Evolutionary conservation across 2,329 filamentous ascomycete species (phyloP), one percentile per base, ranked within the genome.

Genomic region (Trichoderma breve): DNA sequence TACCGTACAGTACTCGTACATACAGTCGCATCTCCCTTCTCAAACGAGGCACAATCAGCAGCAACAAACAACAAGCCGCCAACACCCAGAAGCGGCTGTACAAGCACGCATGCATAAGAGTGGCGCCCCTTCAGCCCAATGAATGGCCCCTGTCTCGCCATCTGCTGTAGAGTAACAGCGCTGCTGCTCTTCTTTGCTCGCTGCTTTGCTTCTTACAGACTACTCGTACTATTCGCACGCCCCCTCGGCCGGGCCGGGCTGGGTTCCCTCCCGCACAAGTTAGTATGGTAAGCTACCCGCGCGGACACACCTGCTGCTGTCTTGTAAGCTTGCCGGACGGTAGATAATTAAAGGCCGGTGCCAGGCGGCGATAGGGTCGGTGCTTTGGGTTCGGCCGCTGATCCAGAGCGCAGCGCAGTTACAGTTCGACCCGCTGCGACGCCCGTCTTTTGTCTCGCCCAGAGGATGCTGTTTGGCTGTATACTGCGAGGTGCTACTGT

Each of bases 301-400:
- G 15, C 18, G 15, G 39, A 43, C 39, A 43, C 39, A 43, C 39
- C 15, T 18, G 3, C 7, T 43, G 39, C 39, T 43, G 39, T n/a
- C 39, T 43, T 43, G 39, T 43, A 43, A 43, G 39, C 39, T 32
- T 47, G 28, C 34, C 36, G 36, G 21, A 24, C 55, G 66, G 55
- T 53, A 69, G 11, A 28, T 58, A 14, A 21, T 18, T 39, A 47
- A 32, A 60, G n/a, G 36, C 65, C 65, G 65, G 43, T 60, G 18
- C 8, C 55, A 58, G 34, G 26, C 65, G 65, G 65, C 53, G 65
- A 68, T 68, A 69, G 66, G 66, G 66, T 61, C 66, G 66, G 66
- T 61, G 47, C n/a, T 58, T 67, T 69, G 26, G 55, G 14, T 60
- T 69, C 66, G 66, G 66, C 66, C 66, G 62, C 62, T 14, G 32